phyloP scores from a whole-genome alignment of 306 rosid species.

The Fragaria vesca region DNA sequence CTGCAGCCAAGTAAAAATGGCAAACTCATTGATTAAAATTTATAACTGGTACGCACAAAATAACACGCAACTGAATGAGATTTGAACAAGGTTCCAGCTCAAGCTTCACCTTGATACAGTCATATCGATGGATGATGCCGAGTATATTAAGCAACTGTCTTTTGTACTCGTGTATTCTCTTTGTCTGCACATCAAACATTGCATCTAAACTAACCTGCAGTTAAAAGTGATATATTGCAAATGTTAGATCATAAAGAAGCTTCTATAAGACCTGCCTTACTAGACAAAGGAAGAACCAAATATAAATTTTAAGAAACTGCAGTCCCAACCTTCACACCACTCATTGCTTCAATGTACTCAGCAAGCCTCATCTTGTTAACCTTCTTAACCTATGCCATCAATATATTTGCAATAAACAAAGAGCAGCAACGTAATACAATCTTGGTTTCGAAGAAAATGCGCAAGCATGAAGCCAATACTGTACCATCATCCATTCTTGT shows the following conservation, averaged over 20 bases:
- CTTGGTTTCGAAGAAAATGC: background rate
- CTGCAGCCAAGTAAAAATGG: conserved; percentile 30
- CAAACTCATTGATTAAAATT: conserved; percentile 9
- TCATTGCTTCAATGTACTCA: conserved; percentile 68
- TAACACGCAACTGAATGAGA: background rate
- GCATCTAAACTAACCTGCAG: conserved; percentile 77
- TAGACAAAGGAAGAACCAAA: conserved; percentile 7
- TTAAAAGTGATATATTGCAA: conserved; percentile 18
- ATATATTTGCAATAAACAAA: conserved; percentile 12
- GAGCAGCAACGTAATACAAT: background rate
- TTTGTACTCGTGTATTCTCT: conserved; percentile 80
- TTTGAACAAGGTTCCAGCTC: background rate
- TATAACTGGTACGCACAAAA: background rate
- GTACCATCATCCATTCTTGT: conserved; percentile 72
- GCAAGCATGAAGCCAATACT: conserved; percentile 6
- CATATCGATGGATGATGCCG: conserved; percentile 71
- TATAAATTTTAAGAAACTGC: conserved; percentile 6
- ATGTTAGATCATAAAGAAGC: conserved; percentile 18
- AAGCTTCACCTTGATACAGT: conserved; percentile 63
- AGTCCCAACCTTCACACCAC: conserved; percentile 57
- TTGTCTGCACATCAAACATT: conserved; percentile 79
- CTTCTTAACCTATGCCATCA: conserved; percentile 54
- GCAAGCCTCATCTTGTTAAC: conserved; percentile 75
- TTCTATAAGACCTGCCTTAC: conserved; percentile 8
- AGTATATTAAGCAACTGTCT: conserved; percentile 72